Base-by-base conservation (phyloP, 371 early-diverging fungal genomes). In the Rhizopus delemar region DNA sequence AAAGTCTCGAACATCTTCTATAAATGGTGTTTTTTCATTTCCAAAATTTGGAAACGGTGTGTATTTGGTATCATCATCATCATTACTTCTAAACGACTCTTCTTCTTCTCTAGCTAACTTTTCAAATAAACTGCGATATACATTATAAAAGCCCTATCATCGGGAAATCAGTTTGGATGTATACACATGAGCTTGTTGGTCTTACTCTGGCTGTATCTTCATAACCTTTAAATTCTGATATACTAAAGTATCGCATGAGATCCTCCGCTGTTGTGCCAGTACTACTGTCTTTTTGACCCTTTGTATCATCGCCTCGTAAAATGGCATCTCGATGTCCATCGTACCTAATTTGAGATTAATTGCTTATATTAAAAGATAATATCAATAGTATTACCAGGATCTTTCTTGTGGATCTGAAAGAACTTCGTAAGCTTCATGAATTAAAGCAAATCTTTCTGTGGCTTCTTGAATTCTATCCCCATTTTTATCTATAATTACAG, bases 351-450 rank as follows among this genome's bases (percentile, higher is more conserved):
- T 16, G 12, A 34, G 11, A 16, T 8, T 13, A 36, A 34, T 45
- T n/a, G 9, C 2, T 53, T 35, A 16, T 46, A 16, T 1, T 29
- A 52, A 33, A 34, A 31, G 36, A 8, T 36, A 8, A 36, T 36
- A 6, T 36, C 36, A 8, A 8, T 6, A 8, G 36, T 8, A 29
- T 33, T 73, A 94, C 95, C 94, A 96, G 5, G 91, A 80, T 39
- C 97, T 88, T 73, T 96, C 97, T 50, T 95, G 92, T 9, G 90
- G 87, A 71, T 93, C 91, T 4, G 88, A 90, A 46, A 93, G 64
- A 0, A 91, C 88, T 57, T 95, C 94, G 68, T 97, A 96, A 2
- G 98, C 98, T 53, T 90, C 84, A 59, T 91, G 93, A 46, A 97
- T 90, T 60, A 88, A 73, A 0, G 92, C 85, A 80, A 98, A 98